Evolutionary conservation across 2,329 filamentous ascomycete genomes (phyloP).

Genomic region (Fusarium udum): DNA sequence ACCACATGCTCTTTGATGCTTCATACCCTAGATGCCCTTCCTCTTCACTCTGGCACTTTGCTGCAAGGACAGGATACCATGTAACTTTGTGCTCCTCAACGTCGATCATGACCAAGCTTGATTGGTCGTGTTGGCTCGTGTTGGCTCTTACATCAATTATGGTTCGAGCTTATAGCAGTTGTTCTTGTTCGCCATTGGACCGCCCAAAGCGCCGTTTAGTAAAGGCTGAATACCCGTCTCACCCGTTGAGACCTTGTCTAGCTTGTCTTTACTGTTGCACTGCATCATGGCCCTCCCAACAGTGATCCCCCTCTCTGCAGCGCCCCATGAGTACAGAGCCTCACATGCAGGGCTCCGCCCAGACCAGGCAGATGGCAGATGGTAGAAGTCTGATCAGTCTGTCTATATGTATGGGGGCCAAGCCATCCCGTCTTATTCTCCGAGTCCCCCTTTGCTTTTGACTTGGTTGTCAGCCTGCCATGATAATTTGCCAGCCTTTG

Average conservation of each 20-base stretch:
- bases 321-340: conserved; percentile 39
- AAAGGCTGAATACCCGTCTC: conserved; percentile 18
- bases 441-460: conserved; percentile 13
- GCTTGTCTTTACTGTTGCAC: conserved; percentile 25
- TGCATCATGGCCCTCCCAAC: conserved; percentile 36
- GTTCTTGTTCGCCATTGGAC: conserved; percentile 32
- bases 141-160: conserved; percentile 6
- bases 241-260: conserved; percentile 30
- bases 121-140: conserved; percentile 17
- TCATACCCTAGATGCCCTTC: neutral
- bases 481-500: conserved; percentile 36
- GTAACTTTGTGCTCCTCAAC: conserved; percentile 12
- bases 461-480: conserved; percentile 34
- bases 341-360: conserved; percentile 38
- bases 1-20: conserved; percentile 5
- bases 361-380: conserved; percentile 20
- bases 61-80: neutral
- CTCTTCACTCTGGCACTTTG: conserved; percentile 8
- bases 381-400: conserved; percentile 11
- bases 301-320: conserved; percentile 22
- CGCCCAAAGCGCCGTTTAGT: conserved; percentile 3
- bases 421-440: conserved; percentile 32
- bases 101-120: conserved; percentile 28
- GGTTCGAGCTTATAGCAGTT: conserved; percentile 25
- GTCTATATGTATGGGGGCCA: conserved; percentile 42